Percentiles rank a stretch among this genome's conserved stretches.
These are phyloP conservation scores for Salisapilia sapeloensis DNA, from an alignment of 352 stramenopile species.

Conservation along the genomic window DNA sequence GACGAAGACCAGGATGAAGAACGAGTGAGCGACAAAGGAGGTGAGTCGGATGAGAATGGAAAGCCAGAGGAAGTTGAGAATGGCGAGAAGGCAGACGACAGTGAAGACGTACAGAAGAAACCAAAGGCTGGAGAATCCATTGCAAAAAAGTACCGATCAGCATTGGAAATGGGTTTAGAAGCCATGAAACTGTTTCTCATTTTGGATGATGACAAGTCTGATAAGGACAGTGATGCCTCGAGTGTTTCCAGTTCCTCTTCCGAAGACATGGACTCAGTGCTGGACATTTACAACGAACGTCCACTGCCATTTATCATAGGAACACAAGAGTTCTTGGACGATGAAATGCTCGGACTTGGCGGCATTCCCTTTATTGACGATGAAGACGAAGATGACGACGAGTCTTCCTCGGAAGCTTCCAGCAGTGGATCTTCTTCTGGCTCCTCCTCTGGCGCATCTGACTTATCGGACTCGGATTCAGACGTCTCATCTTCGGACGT, in stretches of 20 bases:
- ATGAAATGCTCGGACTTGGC: constrained; percentile 66
- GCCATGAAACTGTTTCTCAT: constrained; percentile 77
- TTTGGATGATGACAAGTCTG: constrained; percentile 54
- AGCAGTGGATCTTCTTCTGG: constrained; percentile 34
- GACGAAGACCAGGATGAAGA: constrained; percentile 75
- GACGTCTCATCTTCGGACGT: constrained; percentile 1
- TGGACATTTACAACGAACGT: constrained; percentile 82
- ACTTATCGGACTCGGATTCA: constrained; percentile 20
- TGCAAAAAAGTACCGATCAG: constrained; percentile 54
- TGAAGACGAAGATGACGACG: constrained; percentile 21
- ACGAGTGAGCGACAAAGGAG: constrained; percentile 12
- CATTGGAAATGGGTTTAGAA: constrained; percentile 59
- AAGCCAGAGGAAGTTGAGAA: constrained; percentile 1
- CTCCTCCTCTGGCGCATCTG: constrained; percentile 54
- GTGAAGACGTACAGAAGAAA: constrained; percentile 8
- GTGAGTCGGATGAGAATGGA: constrained; percentile 1
- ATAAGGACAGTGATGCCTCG: constrained; percentile 19
- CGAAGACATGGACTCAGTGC: constrained; percentile 52
- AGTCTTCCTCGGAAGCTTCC: constrained; percentile 20
- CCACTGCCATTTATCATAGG: constrained; percentile 79
- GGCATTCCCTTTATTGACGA: too few species aligned
- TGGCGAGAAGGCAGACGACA: constrained; percentile 8
- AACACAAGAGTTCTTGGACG: constrained; percentile 69
- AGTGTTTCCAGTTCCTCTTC: too few species aligned
- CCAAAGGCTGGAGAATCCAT: constrained; percentile 19